Percentiles rank a stretch among this genome's conserved stretches.
Evolutionary conservation across 306 rosid genomes (phyloP).

Genomic region (Canavalia ensiformis): DNA sequence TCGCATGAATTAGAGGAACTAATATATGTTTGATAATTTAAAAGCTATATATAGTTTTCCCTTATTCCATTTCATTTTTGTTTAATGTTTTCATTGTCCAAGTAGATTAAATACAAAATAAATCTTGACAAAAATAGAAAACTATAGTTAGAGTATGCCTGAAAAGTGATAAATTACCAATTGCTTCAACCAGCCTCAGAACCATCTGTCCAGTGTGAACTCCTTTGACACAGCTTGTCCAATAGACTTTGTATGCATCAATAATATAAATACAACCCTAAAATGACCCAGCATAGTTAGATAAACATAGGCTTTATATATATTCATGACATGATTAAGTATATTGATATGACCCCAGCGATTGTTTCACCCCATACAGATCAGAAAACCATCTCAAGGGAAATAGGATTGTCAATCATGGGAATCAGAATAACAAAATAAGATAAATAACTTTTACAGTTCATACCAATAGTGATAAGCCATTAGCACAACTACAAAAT

Average conservation of each 20-base stretch:
- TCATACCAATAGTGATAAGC: constrained; percentile 2
- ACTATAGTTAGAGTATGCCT: not conserved
- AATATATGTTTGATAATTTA: not conserved
- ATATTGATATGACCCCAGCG: not conserved
- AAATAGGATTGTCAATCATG: not conserved
- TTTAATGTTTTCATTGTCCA: constrained; percentile 8
- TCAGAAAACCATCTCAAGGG: not conserved
- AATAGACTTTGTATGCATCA: constrained; percentile 91
- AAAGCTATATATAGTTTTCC: not conserved
- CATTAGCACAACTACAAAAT: not conserved
- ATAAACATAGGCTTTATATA: constrained; percentile 7
- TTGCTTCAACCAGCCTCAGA: constrained; percentile 90
- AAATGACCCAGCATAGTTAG: constrained; percentile 47
- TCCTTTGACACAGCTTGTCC: constrained; percentile 94
- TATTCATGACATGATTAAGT: constrained; percentile 26
- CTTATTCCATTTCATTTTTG: not conserved
- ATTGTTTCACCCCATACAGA: constrained; percentile 23
- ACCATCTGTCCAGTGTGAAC: constrained; percentile 93
- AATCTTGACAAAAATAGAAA: not conserved
- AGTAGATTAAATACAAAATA: constrained; percentile 8
- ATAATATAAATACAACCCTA: constrained; percentile 87
- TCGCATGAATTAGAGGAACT: constrained; percentile 6
- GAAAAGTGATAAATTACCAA: constrained; percentile 64
- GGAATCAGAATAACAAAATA: constrained; percentile 26
- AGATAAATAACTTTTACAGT: constrained; percentile 12